Percentiles rank a stretch among this genome's conserved stretches.
These are phyloP conservation scores for Trametes pubescens DNA, from an alignment of 1,284 basidiomycete species.

Conservation along the genomic window DNA sequence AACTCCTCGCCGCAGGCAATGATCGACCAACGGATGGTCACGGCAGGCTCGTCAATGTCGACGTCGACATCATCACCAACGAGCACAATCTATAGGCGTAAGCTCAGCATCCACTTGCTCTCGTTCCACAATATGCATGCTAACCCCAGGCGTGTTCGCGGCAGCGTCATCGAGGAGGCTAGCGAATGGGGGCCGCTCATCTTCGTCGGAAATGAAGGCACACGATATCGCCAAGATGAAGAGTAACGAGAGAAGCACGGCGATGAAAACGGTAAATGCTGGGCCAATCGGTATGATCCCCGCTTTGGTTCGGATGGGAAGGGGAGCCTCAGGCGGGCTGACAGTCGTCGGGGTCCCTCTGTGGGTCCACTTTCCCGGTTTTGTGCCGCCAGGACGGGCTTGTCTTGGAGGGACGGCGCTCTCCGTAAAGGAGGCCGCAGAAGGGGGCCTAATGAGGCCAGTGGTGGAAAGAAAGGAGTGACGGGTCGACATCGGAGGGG, in stretches of 20 bases:
- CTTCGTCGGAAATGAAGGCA: constrained; percentile 57
- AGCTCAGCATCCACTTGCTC: background rate
- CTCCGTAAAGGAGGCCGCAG: constrained; percentile 29
- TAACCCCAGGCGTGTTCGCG: constrained; percentile 54
- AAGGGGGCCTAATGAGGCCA: constrained; percentile 39
- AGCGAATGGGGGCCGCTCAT: constrained; percentile 52
- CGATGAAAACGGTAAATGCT: constrained; percentile 50
- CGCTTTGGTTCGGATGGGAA: constrained; percentile 18
- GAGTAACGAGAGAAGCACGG: constrained; percentile 50
- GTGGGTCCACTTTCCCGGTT: constrained; percentile 23
- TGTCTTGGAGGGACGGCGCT: constrained; percentile 19
- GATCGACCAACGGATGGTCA: constrained; percentile 65
- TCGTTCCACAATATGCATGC: constrained; percentile 21
- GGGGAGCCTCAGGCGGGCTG: constrained; percentile 2
- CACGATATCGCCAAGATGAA: constrained; percentile 58
- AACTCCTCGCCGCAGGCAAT: constrained; percentile 58
- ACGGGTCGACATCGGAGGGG: background rate
- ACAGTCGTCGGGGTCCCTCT: constrained; percentile 8
- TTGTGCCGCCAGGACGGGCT: constrained; percentile 35
- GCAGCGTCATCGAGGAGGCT: constrained; percentile 53
- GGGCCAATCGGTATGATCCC: constrained; percentile 51
- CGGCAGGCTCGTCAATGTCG: constrained; percentile 63
- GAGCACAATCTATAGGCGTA: constrained; percentile 52
- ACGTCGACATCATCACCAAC: constrained; percentile 65
- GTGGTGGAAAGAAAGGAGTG: constrained; percentile 33